phyloP scores from a whole-genome alignment of 2,329 filamentous ascomycete genomes.

The Thelonectria blattea region DNA sequence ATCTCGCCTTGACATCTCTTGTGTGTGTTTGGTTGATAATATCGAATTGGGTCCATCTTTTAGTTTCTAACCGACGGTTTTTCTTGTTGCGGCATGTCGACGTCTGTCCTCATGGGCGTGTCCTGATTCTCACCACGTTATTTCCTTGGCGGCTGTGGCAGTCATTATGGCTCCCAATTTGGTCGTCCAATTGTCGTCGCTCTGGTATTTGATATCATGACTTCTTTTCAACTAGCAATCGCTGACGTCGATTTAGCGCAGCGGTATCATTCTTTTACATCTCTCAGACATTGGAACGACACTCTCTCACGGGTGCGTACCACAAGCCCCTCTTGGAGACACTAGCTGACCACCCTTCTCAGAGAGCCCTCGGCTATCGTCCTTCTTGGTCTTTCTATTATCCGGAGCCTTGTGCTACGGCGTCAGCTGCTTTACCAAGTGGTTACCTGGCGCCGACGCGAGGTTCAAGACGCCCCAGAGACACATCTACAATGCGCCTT shows the following conservation, averaged over 20 bases:
- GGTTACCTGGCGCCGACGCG: constrained; percentile 54
- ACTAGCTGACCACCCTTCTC: constrained; percentile 22
- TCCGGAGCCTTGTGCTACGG: constrained; percentile 50
- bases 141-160: background rate
- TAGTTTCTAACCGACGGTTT: background rate
- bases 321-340: background rate
- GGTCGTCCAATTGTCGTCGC: constrained; percentile 33
- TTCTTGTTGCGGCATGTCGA: constrained; percentile 11
- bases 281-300: constrained; percentile 52
- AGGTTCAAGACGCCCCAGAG: constrained; percentile 47
- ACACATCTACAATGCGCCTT: constrained; percentile 25
- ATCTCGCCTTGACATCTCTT: background rate
- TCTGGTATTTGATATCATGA: constrained; percentile 26
- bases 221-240: background rate
- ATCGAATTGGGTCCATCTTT: background rate
- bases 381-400: constrained; percentile 53
- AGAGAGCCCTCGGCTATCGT: constrained; percentile 58
- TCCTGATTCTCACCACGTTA: background rate
- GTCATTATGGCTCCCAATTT: constrained; percentile 31
- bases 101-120: background rate
- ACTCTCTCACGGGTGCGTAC: constrained; percentile 54
- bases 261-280: constrained; percentile 57
- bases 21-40: background rate
- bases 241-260: constrained; percentile 43
- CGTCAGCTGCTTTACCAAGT: constrained; percentile 51